These are phyloP conservation scores for Penicillium coprophilum DNA, from an alignment of 495 filamentous ascomycete species.

Conservation along the genomic window DNA sequence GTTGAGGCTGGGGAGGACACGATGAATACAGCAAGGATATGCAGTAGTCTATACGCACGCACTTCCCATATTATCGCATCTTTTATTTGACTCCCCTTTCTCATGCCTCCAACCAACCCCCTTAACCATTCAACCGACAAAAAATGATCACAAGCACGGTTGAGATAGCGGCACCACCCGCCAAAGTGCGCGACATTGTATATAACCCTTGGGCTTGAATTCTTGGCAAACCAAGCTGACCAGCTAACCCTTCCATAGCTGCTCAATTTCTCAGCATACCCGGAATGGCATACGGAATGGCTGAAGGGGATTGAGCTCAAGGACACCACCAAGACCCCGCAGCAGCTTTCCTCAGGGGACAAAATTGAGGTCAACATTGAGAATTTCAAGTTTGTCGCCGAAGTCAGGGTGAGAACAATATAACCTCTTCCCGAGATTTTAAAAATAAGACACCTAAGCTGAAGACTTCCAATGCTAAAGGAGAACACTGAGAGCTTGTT, in stretches of 20 bases:
- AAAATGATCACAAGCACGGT: slow-evolving; percentile 21
- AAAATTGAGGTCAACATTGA: slow-evolving; percentile 29
- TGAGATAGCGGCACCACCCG: slow-evolving; percentile 29
- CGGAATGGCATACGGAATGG: slow-evolving; percentile 32
- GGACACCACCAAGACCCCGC: slow-evolving; percentile 18
- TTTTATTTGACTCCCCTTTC: slow-evolving; percentile 1
- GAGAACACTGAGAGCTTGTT: slow-evolving; percentile 26
- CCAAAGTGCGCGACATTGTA: slow-evolving; percentile 34
- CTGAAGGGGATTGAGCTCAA: slow-evolving; percentile 24
- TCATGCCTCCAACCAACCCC: background rate
- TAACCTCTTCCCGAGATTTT: background rate
- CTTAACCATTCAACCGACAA: background rate
- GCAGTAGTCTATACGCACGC: background rate
- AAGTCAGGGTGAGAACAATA: slow-evolving; percentile 21
- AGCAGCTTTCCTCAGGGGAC: slow-evolving; percentile 19
- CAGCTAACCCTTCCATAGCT: slow-evolving; percentile 14
- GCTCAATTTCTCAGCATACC: slow-evolving; percentile 27
- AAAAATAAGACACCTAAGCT: slow-evolving; percentile 4
- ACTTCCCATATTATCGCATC: background rate
- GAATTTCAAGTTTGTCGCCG: slow-evolving; percentile 28
- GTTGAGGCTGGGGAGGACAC: background rate
- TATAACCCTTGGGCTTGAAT: background rate
- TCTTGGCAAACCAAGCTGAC: background rate
- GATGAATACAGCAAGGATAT: background rate
- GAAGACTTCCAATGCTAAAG: slow-evolving; percentile 10